These are phyloP conservation scores for Starmerella asiatica DNA, from an alignment of 805 yeast genomes.

Conservation along the genomic window DNA sequence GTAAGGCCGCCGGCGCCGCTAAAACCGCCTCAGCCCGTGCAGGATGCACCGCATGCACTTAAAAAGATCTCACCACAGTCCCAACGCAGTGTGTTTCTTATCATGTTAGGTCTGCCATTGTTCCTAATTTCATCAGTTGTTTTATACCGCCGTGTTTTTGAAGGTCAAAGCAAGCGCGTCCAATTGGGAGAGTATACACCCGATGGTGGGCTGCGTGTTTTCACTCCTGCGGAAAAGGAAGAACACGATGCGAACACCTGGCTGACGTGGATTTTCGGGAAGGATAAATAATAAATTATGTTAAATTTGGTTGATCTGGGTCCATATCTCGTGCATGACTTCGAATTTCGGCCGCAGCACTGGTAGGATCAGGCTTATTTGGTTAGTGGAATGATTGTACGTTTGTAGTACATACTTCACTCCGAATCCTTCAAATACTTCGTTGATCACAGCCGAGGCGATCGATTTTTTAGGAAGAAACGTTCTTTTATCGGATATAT, in stretches of 20 bases:
- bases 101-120: slow-evolving; percentile 25
- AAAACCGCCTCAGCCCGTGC: neutral
- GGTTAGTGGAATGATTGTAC: slow-evolving; percentile 1
- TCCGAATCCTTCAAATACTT: slow-evolving; percentile 16
- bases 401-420: slow-evolving; percentile 17
- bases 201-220: slow-evolving; percentile 35
- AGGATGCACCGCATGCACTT: slow-evolving; percentile 1
- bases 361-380: slow-evolving; percentile 9
- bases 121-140: slow-evolving; percentile 22
- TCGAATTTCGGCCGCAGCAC: slow-evolving; percentile 11
- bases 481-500: slow-evolving; percentile 5
- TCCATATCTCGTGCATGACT: slow-evolving; percentile 9
- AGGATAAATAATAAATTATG: slow-evolving; percentile 21
- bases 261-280: slow-evolving; percentile 34
- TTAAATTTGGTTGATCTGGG: slow-evolving; percentile 1
- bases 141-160: slow-evolving; percentile 26
- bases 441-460: slow-evolving; percentile 14
- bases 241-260: slow-evolving; percentile 30
- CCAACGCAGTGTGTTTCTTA: slow-evolving; percentile 21
- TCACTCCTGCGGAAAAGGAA: slow-evolving; percentile 32
- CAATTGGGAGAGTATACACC: slow-evolving; percentile 36
- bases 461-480: slow-evolving; percentile 10
- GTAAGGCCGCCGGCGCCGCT: slow-evolving; percentile 8
- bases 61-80: slow-evolving; percentile 4
- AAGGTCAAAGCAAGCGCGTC: slow-evolving; percentile 33